phyloP scores from a whole-genome alignment of 768 basidiomycete genomes.

The Termitomyces sp. region DNA sequence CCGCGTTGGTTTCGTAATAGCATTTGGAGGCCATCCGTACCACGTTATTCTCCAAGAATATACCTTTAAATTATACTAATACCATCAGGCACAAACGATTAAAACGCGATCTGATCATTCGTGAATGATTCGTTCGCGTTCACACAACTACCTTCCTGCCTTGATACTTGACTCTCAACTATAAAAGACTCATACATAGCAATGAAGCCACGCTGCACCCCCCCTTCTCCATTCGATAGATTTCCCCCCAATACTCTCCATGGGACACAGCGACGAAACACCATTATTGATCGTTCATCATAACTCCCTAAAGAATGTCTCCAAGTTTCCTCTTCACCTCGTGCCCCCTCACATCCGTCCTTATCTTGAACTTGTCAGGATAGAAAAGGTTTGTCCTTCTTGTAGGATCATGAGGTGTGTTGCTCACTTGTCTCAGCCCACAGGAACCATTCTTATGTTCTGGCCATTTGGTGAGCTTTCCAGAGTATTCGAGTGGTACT shows the following conservation, averaged over 20 bases:
- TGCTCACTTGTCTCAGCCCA: constrained; percentile 28
- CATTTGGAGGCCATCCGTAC: constrained; percentile 3
- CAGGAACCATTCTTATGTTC: constrained; percentile 47
- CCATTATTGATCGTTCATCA: constrained; percentile 21
- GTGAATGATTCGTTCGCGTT: background rate
- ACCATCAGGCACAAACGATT: constrained; percentile 10
- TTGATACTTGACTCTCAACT: background rate
- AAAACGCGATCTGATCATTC: constrained; percentile 5
- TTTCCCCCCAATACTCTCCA: background rate
- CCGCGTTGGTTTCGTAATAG: background rate
- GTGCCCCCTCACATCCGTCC: constrained; percentile 26
- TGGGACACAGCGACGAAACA: constrained; percentile 20
- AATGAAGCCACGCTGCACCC: background rate
- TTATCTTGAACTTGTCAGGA: constrained; percentile 45
- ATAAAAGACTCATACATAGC: constrained; percentile 11
- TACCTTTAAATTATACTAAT: background rate
- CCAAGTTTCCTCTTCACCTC: constrained; percentile 29
- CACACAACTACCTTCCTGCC: background rate
- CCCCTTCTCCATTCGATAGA: background rate
- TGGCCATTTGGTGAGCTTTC: constrained; percentile 42
- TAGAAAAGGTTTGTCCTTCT: constrained; percentile 37
- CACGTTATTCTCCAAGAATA: constrained; percentile 4
- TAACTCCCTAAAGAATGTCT: constrained; percentile 4
- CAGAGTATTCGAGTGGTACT: background rate
- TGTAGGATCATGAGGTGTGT: background rate